Conservation (phyloP, 768 basidiomycete species). For the Chalciporus chontae region DNA sequence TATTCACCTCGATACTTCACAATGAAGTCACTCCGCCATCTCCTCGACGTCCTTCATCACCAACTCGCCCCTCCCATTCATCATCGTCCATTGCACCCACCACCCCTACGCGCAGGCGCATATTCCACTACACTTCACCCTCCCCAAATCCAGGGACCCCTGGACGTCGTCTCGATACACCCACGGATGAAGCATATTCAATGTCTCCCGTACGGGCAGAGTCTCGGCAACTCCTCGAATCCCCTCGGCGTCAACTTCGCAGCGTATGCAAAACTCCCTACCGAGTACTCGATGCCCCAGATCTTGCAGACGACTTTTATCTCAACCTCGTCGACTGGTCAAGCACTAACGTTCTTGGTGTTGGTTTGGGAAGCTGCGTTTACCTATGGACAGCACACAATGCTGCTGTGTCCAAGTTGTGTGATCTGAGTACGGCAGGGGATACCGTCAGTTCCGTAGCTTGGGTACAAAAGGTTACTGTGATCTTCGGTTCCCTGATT, state of each 20-base stretch:
- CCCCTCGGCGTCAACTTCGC: conserved; percentile 76
- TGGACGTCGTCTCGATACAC: conserved; percentile 64
- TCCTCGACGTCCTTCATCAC: conserved; percentile 60
- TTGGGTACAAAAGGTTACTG: conserved; percentile 77
- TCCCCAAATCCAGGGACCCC: conserved; percentile 56
- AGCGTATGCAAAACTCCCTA: conserved; percentile 93
- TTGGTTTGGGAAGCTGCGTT: conserved; percentile 87
- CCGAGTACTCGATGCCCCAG: conserved; percentile 94
- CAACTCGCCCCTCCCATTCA: conserved; percentile 42
- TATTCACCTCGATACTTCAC: conserved; percentile 75
- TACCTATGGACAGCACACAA: conserved; percentile 98
- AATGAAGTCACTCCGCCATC: conserved; percentile 74
- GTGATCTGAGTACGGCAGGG: conserved; percentile 61
- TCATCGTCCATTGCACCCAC: conserved; percentile 39
- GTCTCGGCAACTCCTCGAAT: conserved; percentile 78
- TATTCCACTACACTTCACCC: conserved; percentile 68
- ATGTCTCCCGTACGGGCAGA: conserved; percentile 86
- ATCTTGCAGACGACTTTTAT: conserved; percentile 97
- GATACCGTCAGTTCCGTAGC: conserved; percentile 85
- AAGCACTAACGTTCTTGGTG: conserved; percentile 89
- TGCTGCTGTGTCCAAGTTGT: conserved; percentile 87
- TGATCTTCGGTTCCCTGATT: neutral
- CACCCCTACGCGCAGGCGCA: conserved; percentile 50
- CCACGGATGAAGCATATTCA: conserved; percentile 85
- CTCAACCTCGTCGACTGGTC: conserved; percentile 98